Evolutionary conservation across 306 rosid genomes (phyloP), one percentile per base, ranked within the genome.

Genomic region (Prosopis cineraria): DNA sequence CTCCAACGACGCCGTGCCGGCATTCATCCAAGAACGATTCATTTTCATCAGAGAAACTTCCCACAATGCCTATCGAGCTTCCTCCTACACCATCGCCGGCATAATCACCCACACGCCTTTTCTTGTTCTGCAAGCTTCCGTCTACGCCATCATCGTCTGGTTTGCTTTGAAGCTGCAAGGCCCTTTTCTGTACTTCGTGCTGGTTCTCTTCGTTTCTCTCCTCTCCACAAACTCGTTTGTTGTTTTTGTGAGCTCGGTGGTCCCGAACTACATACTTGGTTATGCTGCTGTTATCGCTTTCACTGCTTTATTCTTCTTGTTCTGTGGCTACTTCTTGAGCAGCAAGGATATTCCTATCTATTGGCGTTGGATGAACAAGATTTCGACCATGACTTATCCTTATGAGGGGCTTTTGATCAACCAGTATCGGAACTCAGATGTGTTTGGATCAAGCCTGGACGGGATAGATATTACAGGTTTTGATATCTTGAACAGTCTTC

Each of bases 371-470:
- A 92, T 94, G 98, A 94, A 94, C 87, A 83, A 78, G 31, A 68
- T 92, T 52, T 92, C 96, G 34, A 94, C 98, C 13, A 94, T 94
- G 93, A 90, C 97, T 2, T 94, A 92, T 72, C 98, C 98, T n/a
- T 92, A 92, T 36, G 97, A 90, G 73, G 96, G 95, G 43, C 91
- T 94, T 1, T 78, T 92, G 81, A 92, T 94, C 86, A 90, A 94
- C 45, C 82, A 94, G 78, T 94, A 82, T 14, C 93, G 88, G 68
- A 89, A 85, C 0, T 2, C 6, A 0, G 4, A 2, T 0, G 0
- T 1, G 25, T 94, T 90, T 63, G 96, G 88, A 5, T 0, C 0
- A 1, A 71, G 68, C 16, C 11, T 22, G 1, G 68, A 81, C 22
- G 85, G 85, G 16, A 29, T 16, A 4, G 2, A 4, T 12, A 33